Base-by-base conservation (phyloP, 2,329 filamentous ascomycete genomes). In the Talaromyces amestolkiae region DNA sequence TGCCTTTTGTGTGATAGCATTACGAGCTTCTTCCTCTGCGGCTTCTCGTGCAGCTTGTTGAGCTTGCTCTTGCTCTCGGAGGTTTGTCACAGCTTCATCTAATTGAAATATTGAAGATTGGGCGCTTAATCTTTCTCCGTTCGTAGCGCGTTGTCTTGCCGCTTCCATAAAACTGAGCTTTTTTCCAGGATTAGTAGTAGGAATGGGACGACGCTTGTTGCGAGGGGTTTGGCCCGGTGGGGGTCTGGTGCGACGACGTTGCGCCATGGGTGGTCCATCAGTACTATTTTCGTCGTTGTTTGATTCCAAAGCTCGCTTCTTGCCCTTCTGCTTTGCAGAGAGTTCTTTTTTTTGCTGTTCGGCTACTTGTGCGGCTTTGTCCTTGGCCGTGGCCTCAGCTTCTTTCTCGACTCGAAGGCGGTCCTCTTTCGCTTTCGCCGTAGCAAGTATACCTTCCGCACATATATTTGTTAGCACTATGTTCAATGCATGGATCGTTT, bases 101-200 rank as follows among this genome's bases (percentile, higher is more conserved):
- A 66, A 59, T 17, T 41, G 64, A 39, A 62, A 63, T 13, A 63
- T 63, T 9, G 60, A 59, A 9, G 64, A 45, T 5, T 56, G 64
- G 0, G 58, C 15, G 24, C 22, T 51, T 2, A 19, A 35, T 2
- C 27, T 22, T 24, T 65, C 41, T 37, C 58, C 35, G 17, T 43
- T 58, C 17, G 19, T 47, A n/a, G 33, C 49, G 17, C 59, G 64
- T 8, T 62, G 64, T 13, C 35, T 53, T 47, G 63, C 54, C 19
- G 24, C 27, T 19, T 66, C 58, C 22, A 60, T 9, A 24, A 59
- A 58, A n/a, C 51, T 22, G 1, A 66, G 45, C 31, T n/a, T 27
- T 7, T 35, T 43, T 15, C 64, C 58, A 43, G 58, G 58, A 24
- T 53, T 59, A 13, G 58, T 31, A 39, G 53, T 56, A 41, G 13